These are phyloP conservation scores for Boletus vinaceobasis DNA, from an alignment of 768 basidiomycete species.

Conservation along the genomic window DNA sequence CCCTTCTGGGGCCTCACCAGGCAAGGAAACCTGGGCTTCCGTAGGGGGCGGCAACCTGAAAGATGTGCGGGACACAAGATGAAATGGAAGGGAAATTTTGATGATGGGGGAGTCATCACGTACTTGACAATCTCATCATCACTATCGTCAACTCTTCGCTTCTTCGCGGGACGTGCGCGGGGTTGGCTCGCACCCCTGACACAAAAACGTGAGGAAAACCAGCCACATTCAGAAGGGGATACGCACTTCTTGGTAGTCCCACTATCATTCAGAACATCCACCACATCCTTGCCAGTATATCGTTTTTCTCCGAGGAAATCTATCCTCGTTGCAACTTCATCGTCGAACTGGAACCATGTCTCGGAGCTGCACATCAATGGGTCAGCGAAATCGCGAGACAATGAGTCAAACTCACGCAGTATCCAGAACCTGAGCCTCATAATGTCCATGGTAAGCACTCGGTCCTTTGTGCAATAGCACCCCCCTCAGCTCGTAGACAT, in stretches of 20 bases:
- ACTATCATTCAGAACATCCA: constrained; percentile 26
- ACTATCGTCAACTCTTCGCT: constrained; percentile 54
- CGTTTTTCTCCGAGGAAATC: constrained; percentile 49
- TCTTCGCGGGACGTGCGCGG: constrained; percentile 42
- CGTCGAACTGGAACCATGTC: constrained; percentile 92
- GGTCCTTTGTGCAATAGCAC: constrained; percentile 85
- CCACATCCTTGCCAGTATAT: constrained; percentile 27
- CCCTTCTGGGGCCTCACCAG: constrained; percentile 48
- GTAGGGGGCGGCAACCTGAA: constrained; percentile 19
- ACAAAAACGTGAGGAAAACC: constrained; percentile 1
- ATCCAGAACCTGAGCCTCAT: constrained; percentile 83
- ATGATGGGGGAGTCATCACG: constrained; percentile 18
- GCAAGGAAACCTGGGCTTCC: constrained; percentile 24
- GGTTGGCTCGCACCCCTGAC: constrained; percentile 28
- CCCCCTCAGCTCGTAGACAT: constrained; percentile 79
- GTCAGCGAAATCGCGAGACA: constrained; percentile 1
- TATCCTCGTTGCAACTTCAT: constrained; percentile 75
- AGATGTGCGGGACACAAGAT: constrained; percentile 11
- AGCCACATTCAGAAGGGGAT: neutral
- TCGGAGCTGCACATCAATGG: constrained; percentile 41
- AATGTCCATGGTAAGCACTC: constrained; percentile 92
- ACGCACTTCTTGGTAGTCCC: constrained; percentile 29
- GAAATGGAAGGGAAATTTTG: constrained; percentile 15
- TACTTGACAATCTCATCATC: constrained; percentile 46
- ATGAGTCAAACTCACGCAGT: constrained; percentile 43